Evolutionary conservation across 192 early-diverging fungal genomes (phyloP).

Genomic region (Anaeromyces robustus): DNA sequence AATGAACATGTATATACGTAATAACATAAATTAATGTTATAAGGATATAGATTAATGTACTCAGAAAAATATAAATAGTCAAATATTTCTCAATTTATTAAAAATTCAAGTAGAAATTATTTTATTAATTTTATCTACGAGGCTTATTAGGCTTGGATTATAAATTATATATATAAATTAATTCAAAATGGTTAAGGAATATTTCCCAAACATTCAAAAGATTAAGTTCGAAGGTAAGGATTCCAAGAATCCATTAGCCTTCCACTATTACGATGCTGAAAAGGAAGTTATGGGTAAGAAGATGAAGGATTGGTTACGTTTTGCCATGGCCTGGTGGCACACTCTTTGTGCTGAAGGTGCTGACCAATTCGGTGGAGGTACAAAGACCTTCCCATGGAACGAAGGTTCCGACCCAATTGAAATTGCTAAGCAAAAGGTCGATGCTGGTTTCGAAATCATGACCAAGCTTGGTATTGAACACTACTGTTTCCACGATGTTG

Average conservation of each 20-base stretch:
- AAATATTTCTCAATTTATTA: too few relatives aligned
- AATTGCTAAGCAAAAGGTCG: slow-evolving; percentile 9
- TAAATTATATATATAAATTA: too few relatives aligned
- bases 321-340: slow-evolving; percentile 15
- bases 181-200: too few relatives aligned
- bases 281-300: slow-evolving; percentile 15
- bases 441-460: slow-evolving; percentile 18
- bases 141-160: too few relatives aligned
- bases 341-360: slow-evolving; percentile 8
- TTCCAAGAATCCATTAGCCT: slow-evolving; percentile 10
- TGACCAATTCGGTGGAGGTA: slow-evolving; percentile 19
- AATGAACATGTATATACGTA: too few relatives aligned
- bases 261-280: slow-evolving; percentile 14
- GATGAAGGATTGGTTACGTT: slow-evolving; percentile 16
- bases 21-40: too few relatives aligned
- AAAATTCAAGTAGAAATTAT: too few relatives aligned
- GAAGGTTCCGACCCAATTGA: slow-evolving; percentile 1
- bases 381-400: not conserved
- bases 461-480: slow-evolving; percentile 16
- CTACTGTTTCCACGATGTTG: slow-evolving; percentile 19
- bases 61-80: too few relatives aligned
- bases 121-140: too few relatives aligned
- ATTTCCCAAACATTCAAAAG: too few relatives aligned
- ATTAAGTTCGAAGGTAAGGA: slow-evolving; percentile 1
- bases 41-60: too few relatives aligned